These are phyloP conservation scores for Erigeron canadensis DNA, from an alignment of 129 eudicot species.

Conservation along the genomic window DNA sequence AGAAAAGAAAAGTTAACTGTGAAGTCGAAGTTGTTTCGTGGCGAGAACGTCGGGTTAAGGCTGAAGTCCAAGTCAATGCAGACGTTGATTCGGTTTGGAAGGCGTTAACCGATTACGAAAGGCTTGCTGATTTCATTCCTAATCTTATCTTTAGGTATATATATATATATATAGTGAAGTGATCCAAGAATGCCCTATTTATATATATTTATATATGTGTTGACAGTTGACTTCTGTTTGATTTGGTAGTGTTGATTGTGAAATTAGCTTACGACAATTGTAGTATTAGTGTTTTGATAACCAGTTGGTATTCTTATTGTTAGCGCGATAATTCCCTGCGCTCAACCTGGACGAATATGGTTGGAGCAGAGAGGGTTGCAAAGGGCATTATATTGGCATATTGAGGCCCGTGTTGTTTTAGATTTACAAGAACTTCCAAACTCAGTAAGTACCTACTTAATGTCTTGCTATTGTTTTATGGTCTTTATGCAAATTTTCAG, in stretches of 20 bases:
- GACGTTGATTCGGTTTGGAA: slow-evolving; percentile 84
- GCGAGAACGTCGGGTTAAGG: slow-evolving; percentile 79
- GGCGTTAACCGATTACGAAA: slow-evolving; percentile 90
- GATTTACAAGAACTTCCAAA: slow-evolving; percentile 81
- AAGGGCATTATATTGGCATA: slow-evolving; percentile 89
- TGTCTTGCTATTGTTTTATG: not conserved
- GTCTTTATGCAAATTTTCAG: not conserved
- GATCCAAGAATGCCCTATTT: too few species aligned
- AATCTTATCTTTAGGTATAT: slow-evolving; percentile 90
- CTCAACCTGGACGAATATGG: slow-evolving; percentile 94
- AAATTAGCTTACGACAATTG: not conserved
- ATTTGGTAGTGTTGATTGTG: not conserved
- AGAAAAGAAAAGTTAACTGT: slow-evolving; percentile 60
- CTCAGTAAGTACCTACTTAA: slow-evolving; percentile 60
- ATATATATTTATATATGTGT: too few species aligned
- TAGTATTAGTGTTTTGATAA: not conserved
- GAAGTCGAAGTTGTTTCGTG: slow-evolving; percentile 87
- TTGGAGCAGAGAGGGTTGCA: slow-evolving; percentile 95
- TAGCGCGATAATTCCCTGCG: slow-evolving; percentile 89
- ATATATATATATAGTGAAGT: too few species aligned
- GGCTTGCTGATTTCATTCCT: slow-evolving; percentile 94
- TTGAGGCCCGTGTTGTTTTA: slow-evolving; percentile 95
- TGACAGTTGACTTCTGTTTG: not conserved
- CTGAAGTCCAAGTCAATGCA: slow-evolving; percentile 63
- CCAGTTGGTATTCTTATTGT: slow-evolving; percentile 8